Conservation (phyloP, 2,329 filamentous ascomycete species). For the Penicillium sp. region DNA sequence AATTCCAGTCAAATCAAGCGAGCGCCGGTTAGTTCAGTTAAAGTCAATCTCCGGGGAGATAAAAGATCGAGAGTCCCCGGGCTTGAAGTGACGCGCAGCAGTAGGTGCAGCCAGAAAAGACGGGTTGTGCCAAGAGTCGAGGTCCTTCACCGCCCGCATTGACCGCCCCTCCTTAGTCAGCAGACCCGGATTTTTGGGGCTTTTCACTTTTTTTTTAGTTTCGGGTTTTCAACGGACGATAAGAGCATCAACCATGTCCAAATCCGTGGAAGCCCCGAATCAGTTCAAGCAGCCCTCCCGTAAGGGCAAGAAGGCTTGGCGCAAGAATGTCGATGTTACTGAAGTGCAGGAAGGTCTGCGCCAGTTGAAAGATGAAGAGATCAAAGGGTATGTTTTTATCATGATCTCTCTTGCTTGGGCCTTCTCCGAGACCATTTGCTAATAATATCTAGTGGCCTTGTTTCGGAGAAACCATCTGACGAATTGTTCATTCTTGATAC, state of each 20-base stretch:
- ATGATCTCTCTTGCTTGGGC: neutral
- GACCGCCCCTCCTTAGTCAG: conserved; percentile 34
- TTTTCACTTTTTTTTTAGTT: conserved; percentile 28
- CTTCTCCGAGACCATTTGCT: conserved; percentile 7
- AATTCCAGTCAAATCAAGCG: neutral
- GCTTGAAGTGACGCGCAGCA: conserved; percentile 25
- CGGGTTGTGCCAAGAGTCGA: conserved; percentile 26
- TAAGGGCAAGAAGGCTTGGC: conserved; percentile 98
- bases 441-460: conserved; percentile 65
- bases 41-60: conserved; percentile 12
- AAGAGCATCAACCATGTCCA: conserved; percentile 34
- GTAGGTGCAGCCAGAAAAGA: conserved; percentile 22
- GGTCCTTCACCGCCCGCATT: conserved; percentile 23
- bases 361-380: conserved; percentile 83
- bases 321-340: conserved; percentile 94
- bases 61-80: conserved; percentile 13
- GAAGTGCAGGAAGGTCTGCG: conserved; percentile 82
- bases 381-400: conserved; percentile 66
- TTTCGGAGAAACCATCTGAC: conserved; percentile 77
- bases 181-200: conserved; percentile 29
- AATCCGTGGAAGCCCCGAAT: conserved; percentile 60
- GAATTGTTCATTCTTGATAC: conserved; percentile 85
- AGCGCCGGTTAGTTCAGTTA: neutral
- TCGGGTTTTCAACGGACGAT: conserved; percentile 19
- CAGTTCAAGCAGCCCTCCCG: conserved; percentile 86